These are phyloP conservation scores for Rhodofomes roseus DNA, from an alignment of 1,284 basidiomycete species.

Conservation along the genomic window DNA sequence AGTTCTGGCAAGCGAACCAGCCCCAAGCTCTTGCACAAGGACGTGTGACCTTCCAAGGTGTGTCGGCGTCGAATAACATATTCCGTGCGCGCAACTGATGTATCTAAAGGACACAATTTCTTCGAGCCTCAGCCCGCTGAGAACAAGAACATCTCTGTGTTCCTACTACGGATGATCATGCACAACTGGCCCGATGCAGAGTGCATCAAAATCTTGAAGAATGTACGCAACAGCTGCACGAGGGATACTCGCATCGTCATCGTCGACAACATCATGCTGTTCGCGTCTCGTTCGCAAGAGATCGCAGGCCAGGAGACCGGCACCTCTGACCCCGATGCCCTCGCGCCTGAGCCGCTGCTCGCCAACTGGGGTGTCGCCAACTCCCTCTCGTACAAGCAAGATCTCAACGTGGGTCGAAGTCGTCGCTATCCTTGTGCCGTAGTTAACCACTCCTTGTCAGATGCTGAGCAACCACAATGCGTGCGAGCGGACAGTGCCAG, in stretches of 20 bases:
- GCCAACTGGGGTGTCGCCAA: constrained; percentile 13
- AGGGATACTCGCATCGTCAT: constrained; percentile 10
- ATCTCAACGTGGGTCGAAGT: constrained; percentile 8
- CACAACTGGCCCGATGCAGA: constrained; percentile 67
- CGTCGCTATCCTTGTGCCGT: neutral
- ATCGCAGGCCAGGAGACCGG: constrained; percentile 5
- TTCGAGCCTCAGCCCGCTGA: constrained; percentile 52
- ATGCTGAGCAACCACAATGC: constrained; percentile 14
- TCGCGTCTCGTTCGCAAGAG: constrained; percentile 8
- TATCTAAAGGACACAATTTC: constrained; percentile 56
- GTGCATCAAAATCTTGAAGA: constrained; percentile 10
- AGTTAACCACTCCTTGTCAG: neutral
- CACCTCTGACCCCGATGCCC: constrained; percentile 1
- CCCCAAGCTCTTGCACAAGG: constrained; percentile 18
- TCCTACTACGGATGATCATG: constrained; percentile 60
- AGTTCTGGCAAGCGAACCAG: constrained; percentile 22
- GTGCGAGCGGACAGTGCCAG: constrained; percentile 10
- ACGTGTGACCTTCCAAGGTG: constrained; percentile 19
- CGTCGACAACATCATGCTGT: constrained; percentile 13
- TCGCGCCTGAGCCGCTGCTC: constrained; percentile 10
- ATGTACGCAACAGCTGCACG: constrained; percentile 3
- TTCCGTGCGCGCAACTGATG: neutral
- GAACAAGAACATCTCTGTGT: constrained; percentile 39
- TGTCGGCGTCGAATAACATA: neutral
- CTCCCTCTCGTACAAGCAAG: constrained; percentile 12